phyloP scores from a whole-genome alignment of 768 basidiomycete species.

The Termitomyces sp. region DNA sequence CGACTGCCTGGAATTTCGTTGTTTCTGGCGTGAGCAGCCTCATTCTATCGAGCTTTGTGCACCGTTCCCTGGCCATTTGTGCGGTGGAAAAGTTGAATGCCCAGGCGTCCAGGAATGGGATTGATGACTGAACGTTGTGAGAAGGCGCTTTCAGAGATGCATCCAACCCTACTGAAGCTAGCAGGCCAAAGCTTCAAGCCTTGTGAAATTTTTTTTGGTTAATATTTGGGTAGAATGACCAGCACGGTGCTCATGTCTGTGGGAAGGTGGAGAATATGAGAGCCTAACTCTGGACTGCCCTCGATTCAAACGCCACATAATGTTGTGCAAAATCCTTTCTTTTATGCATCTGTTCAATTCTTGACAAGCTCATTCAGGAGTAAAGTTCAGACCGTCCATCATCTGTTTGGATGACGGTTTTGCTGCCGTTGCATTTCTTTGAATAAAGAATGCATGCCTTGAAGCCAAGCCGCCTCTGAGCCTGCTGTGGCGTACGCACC shows the following conservation, averaged over 20 bases:
- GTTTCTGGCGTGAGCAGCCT: too few species aligned
- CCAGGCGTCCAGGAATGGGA: too few species aligned
- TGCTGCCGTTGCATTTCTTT: slow-evolving; percentile 88
- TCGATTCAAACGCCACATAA: slow-evolving; percentile 76
- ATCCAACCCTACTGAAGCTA: slow-evolving; percentile 67
- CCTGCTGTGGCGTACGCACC: too few species aligned
- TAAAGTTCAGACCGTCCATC: slow-evolving; percentile 67
- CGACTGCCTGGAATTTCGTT: too few species aligned
- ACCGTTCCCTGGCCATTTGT: too few species aligned
- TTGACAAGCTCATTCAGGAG: slow-evolving; percentile 35
- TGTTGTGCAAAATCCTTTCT: slow-evolving; percentile 51
- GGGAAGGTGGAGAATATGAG: slow-evolving; percentile 99
- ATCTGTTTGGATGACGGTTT: slow-evolving; percentile 80
- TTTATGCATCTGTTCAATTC: slow-evolving; percentile 5
- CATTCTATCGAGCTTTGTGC: too few species aligned
- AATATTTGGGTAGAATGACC: slow-evolving; percentile 53
- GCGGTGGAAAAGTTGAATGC: too few species aligned
- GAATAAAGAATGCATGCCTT: slow-evolving; percentile 69
- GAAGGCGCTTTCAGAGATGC: slow-evolving; percentile 72
- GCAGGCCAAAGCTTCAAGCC: slow-evolving; percentile 38
- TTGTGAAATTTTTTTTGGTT: neutral
- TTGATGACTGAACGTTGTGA: slow-evolving; percentile 77
- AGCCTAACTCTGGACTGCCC: slow-evolving; percentile 89
- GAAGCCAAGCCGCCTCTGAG: slow-evolving; percentile 47
- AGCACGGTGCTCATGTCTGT: slow-evolving; percentile 90